Conservation (phyloP, 257 asterid species). For the Petunia secreta region DNA sequence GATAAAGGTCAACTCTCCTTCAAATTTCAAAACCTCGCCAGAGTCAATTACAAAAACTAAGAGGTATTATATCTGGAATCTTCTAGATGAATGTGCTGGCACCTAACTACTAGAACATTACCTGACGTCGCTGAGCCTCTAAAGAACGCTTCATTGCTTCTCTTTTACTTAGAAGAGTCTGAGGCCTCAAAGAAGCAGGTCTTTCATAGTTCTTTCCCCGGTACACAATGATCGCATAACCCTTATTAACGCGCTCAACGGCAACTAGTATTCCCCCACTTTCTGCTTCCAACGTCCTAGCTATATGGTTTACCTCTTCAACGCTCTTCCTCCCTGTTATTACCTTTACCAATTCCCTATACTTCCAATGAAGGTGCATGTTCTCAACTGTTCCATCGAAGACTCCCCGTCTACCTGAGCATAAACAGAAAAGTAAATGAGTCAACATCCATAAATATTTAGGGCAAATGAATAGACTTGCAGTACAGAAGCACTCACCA, state of each 20-base stretch:
- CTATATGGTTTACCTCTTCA: conserved; percentile 72
- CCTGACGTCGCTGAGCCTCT: conserved; percentile 95
- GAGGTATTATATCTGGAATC: conserved; percentile 1
- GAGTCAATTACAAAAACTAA: not conserved
- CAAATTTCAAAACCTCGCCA: conserved; percentile 13
- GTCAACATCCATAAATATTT: conserved; percentile 8
- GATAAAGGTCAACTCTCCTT: conserved; percentile 4
- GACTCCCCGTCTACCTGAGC: conserved; percentile 90
- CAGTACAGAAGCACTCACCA: conserved; percentile 56
- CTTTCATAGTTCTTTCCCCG: conserved; percentile 95
- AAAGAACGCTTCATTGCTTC: conserved; percentile 89
- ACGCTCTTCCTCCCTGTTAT: conserved; percentile 64
- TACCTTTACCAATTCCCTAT: conserved; percentile 94
- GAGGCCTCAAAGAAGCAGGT: conserved; percentile 92
- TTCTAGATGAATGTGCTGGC: not conserved
- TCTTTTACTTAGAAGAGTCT: conserved; percentile 82
- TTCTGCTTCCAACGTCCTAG: conserved; percentile 82
- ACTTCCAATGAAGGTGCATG: conserved; percentile 99
- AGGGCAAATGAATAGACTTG: conserved; percentile 9
- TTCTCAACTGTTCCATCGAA: conserved; percentile 97
- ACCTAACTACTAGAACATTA: conserved; percentile 31
- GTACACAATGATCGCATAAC: conserved; percentile 79
- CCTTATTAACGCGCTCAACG: conserved; percentile 83
- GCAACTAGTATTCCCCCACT: conserved; percentile 98
- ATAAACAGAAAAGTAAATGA: conserved; percentile 23